These are phyloP conservation scores for Saturnispora besseyi DNA, from an alignment of 805 yeast genomes.

Conservation along the genomic window DNA sequence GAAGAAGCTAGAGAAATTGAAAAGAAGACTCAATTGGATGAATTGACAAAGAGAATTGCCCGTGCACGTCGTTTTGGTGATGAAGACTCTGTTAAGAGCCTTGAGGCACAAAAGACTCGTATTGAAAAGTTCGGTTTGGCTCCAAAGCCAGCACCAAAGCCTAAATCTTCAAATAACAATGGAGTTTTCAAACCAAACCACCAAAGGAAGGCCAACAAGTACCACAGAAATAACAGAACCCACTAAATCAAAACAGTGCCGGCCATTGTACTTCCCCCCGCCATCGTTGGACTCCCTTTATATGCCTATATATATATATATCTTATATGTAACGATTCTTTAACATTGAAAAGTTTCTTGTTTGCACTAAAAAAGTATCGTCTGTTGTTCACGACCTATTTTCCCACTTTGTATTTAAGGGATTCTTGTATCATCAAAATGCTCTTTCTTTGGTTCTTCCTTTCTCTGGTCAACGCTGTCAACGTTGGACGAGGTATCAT, in stretches of 20 bases:
- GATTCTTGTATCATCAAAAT: background rate
- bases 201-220: background rate
- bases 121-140: slow-evolving; percentile 82
- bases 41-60: slow-evolving; percentile 54
- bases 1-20: slow-evolving; percentile 56
- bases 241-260: background rate
- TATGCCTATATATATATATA: background rate
- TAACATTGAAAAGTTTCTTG: background rate
- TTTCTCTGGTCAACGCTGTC: slow-evolving; percentile 6
- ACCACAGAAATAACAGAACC: slow-evolving; percentile 4
- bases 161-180: background rate
- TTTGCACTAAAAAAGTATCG: background rate
- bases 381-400: background rate
- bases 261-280: background rate
- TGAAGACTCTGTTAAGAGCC: slow-evolving; percentile 40
- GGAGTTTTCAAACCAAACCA: slow-evolving; percentile 1
- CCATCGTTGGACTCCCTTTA: background rate
- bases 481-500: slow-evolving; percentile 11
- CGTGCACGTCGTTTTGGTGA: slow-evolving; percentile 76
- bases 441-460: slow-evolving; percentile 1
- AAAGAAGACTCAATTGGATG: slow-evolving; percentile 56
- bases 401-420: background rate
- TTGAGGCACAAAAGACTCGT: slow-evolving; percentile 56
- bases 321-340: background rate
- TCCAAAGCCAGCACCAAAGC: slow-evolving; percentile 14